A percentile compares a stretch with the other conserved stretches of the same genome.
Evolutionary conservation across 495 filamentous ascomycete genomes (phyloP).

Genomic region (Hypomontagnella submonticulosa): DNA sequence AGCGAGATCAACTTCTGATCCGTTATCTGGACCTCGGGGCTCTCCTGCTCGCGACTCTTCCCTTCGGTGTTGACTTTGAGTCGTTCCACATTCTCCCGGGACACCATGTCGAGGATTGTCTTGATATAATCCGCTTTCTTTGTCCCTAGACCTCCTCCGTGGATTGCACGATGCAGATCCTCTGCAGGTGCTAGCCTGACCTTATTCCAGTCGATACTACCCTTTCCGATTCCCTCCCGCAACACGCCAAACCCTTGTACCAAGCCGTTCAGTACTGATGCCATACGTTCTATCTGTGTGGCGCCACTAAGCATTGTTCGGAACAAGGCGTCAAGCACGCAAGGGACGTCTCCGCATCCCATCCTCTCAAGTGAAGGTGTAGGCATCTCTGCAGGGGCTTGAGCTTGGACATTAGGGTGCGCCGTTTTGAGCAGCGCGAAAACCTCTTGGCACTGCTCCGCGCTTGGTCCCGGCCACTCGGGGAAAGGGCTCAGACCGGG

Average conservation of each 20-base stretch:
- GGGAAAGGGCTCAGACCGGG: constrained; percentile 73
- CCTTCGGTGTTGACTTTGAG: constrained; percentile 44
- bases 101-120: constrained; percentile 80
- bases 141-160: constrained; percentile 73
- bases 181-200: constrained; percentile 71
- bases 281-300: constrained; percentile 73
- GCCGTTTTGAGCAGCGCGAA: constrained; percentile 70
- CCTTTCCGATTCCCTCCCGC: constrained; percentile 58
- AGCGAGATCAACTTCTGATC: constrained; percentile 64
- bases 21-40: constrained; percentile 44
- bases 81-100: constrained; percentile 67
- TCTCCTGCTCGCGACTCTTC: constrained; percentile 48
- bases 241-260: constrained; percentile 71
- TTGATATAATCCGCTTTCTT: constrained; percentile 84
- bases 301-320: constrained; percentile 83
- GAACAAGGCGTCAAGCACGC: constrained; percentile 87
- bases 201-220: constrained; percentile 88
- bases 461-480: constrained; percentile 72
- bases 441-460: constrained; percentile 80
- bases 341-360: constrained; percentile 94
- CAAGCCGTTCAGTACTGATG: constrained; percentile 76
- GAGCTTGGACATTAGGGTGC: constrained; percentile 73
- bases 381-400: constrained; percentile 74
- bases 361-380: constrained; percentile 80
- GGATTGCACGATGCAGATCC: constrained; percentile 78